Evolutionary conservation across 352 stramenopile genomes (phyloP).

Genomic region (Pythium vanterpoolii): DNA sequence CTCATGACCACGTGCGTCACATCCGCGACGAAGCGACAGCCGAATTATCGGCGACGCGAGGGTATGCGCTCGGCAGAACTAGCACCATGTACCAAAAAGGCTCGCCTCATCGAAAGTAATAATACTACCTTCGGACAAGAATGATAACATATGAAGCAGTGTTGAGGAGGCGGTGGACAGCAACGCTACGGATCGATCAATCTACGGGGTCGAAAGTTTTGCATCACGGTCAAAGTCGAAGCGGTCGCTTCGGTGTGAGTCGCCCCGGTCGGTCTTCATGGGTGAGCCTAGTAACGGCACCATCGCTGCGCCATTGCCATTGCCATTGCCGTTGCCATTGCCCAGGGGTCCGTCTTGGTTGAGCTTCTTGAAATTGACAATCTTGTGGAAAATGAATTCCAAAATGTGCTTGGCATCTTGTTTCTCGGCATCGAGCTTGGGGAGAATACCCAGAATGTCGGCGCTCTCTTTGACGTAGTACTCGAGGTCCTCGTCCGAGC

Average conservation of each 20-base stretch:
- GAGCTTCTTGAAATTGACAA: conserved; percentile 94
- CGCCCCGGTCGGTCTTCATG: conserved; percentile 19
- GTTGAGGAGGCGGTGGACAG: not conserved
- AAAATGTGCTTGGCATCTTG: conserved; percentile 89
- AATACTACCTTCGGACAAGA: not conserved
- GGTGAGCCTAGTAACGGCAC: conserved; percentile 5
- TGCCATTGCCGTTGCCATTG: not conserved
- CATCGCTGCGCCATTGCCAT: too few species aligned
- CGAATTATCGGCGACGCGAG: conserved; percentile 43
- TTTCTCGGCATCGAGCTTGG: conserved; percentile 68
- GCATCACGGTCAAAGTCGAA: conserved; percentile 54
- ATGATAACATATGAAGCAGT: not conserved
- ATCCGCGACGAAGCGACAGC: conserved; percentile 53
- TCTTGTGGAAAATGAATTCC: conserved; percentile 90
- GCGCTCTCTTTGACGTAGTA: conserved; percentile 93
- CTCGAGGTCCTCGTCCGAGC: conserved; percentile 91
- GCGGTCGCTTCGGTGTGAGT: too few species aligned
- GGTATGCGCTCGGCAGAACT: conserved; percentile 51
- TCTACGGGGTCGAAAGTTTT: conserved; percentile 46
- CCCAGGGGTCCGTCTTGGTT: conserved; percentile 56
- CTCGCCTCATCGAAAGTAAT: conserved; percentile 15
- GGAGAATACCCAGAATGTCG: conserved; percentile 89
- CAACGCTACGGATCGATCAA: not conserved
- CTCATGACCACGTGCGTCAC: conserved; percentile 56
- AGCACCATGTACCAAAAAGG: conserved; percentile 64